Evolutionary conservation across 371 early-diverging fungal genomes (phyloP), one percentile per base, ranked within the genome.

Genomic region (Zychaea mexicana): DNA sequence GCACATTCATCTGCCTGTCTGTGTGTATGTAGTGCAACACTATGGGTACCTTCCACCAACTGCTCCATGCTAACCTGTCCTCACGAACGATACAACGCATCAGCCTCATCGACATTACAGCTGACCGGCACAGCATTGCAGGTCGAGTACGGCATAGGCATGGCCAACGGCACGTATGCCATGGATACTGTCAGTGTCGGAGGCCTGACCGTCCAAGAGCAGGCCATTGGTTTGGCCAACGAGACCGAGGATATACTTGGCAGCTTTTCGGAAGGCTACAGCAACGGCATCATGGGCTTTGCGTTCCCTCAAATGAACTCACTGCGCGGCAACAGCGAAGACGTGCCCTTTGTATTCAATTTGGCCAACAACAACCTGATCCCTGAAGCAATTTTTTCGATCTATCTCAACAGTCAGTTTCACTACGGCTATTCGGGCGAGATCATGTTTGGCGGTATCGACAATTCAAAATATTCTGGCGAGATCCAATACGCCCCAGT

Each of bases 381-480:
- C 26, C 32, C 59, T 5, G 62, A 77, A 7, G 67, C 79, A 7
- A 67, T 79, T 2, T 77, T 80, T 45, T 74, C 77, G 1, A 65
- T 80, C 22, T 75, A 71, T 38, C 60, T 80, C 13, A 73, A 73
- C 46, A 46, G 59, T 54, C 42, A 54, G n/a, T 32, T 64, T 60
- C 52, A 22, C 7, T 52, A 27, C n/a, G 70, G 66, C 1, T 57
- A 45, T 27, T 52, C 61, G 10, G 76, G 76, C 8, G 73, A 76
- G 47, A 57, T 76, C 12, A 56, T 32, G 1, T 33, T 76, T 32
- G 86, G 86, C 10, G 86, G 82, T 0, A 76, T 77, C 38, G 85
- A 89, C 55, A 60, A 65, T n/a, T 33, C 71, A 57, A 79, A 79
- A 56, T 85, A 75, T 61, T 68, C 67, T 4, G 86, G 87, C 17